Evolutionary conservation across 495 filamentous ascomycete genomes (phyloP).

Genomic region (Neohortaea acidophila): DNA sequence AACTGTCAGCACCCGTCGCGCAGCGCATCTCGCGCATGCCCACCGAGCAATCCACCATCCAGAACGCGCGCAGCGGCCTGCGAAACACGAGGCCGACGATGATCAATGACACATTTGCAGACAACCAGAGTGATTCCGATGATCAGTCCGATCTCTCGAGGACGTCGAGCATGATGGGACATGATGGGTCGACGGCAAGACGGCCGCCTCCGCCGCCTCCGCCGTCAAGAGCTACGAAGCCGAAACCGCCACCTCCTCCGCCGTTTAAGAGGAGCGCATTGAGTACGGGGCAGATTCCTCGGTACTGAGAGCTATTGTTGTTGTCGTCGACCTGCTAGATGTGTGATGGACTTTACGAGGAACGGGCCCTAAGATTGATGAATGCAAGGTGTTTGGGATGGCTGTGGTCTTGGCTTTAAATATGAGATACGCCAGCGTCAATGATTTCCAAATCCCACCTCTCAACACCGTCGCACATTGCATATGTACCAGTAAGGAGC

Average conservation of each 20-base stretch:
- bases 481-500: too few species aligned
- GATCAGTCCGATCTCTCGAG: constrained; percentile 43
- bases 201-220: constrained; percentile 71
- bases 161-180: constrained; percentile 45
- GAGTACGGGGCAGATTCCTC: constrained; percentile 18
- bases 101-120: constrained; percentile 37
- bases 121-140: constrained; percentile 44
- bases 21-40: constrained; percentile 37
- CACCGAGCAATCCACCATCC: constrained; percentile 38
- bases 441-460: too few species aligned
- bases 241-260: constrained; percentile 40
- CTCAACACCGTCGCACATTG: too few species aligned
- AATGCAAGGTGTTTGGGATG: too few species aligned
- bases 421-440: too few species aligned
- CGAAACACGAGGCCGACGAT: constrained; percentile 28
- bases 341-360: too few species aligned
- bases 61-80: constrained; percentile 31
- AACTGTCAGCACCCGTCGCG: constrained; percentile 27
- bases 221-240: constrained; percentile 65
- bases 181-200: constrained; percentile 32
- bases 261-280: constrained; percentile 25
- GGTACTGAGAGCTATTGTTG: too few species aligned
- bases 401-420: too few species aligned
- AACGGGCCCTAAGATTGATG: too few species aligned
- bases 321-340: too few species aligned